A percentile compares a stretch with the other conserved stretches of the same genome.
phyloP scores from a whole-genome alignment of 2,329 filamentous ascomycete genomes.

The Reticulascus tulasneorum region DNA sequence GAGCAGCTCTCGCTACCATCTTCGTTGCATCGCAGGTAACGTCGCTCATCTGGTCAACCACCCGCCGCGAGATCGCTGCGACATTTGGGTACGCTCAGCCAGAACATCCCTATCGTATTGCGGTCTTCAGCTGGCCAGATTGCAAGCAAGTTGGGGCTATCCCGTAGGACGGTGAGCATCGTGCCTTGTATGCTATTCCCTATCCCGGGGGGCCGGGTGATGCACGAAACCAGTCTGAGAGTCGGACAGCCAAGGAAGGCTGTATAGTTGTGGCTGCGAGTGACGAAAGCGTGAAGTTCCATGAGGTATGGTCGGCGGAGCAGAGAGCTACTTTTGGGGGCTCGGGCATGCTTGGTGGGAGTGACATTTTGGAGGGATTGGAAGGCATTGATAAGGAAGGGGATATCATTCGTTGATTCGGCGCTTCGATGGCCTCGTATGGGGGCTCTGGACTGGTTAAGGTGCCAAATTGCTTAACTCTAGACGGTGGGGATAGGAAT shows the following conservation, averaged over 20 bases:
- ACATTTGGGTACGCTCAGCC: slow-evolving; percentile 93
- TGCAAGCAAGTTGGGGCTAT: slow-evolving; percentile 83
- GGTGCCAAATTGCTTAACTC: too few species aligned
- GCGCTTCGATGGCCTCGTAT: too few species aligned
- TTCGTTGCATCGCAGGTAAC: slow-evolving; percentile 92
- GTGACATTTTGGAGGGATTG: slow-evolving; percentile 77
- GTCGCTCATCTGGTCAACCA: slow-evolving; percentile 84
- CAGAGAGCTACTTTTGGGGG: slow-evolving; percentile 49
- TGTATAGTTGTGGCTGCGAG: slow-evolving; percentile 90
- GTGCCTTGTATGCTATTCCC: slow-evolving; percentile 81
- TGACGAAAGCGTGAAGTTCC: slow-evolving; percentile 89
- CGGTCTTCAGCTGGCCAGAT: slow-evolving; percentile 90
- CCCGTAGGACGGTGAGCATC: slow-evolving; percentile 74
- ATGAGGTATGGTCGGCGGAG: slow-evolving; percentile 82
- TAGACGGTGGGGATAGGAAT: too few species aligned
- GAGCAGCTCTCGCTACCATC: slow-evolving; percentile 82
- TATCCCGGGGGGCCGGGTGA: slow-evolving; percentile 58
- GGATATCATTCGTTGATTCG: slow-evolving; percentile 65
- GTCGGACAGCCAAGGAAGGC: slow-evolving; percentile 27
- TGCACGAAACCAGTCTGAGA: slow-evolving; percentile 6
- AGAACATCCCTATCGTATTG: slow-evolving; percentile 83
- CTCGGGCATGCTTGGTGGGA: slow-evolving; percentile 69
- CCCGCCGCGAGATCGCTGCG: slow-evolving; percentile 79
- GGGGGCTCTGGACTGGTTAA: too few species aligned
- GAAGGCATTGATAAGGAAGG: slow-evolving; percentile 75